These are phyloP conservation scores for Acanthamoeba healyi DNA, from an alignment of 208 protist genomes.

Conservation along the genomic window DNA sequence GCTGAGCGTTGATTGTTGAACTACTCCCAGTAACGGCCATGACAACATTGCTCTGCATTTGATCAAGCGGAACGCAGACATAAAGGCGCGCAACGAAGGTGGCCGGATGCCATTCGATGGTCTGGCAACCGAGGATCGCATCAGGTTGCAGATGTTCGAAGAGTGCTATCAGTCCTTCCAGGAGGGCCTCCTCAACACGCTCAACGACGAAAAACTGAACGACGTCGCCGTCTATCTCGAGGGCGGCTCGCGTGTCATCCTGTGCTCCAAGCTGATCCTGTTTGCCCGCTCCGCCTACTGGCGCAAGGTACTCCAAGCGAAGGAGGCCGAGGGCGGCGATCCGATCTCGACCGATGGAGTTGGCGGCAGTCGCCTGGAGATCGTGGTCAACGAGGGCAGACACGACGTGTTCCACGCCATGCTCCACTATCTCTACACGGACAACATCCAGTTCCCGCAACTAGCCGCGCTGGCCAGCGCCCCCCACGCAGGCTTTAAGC, in stretches of 20 bases:
- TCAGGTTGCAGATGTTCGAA: slow-evolving; percentile 10
- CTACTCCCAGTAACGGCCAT: background rate
- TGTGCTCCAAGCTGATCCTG: background rate
- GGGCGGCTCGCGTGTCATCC: background rate
- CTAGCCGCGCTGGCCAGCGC: background rate
- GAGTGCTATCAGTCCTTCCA: slow-evolving; percentile 50
- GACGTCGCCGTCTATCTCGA: slow-evolving; percentile 40
- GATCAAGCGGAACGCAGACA: slow-evolving; percentile 27
- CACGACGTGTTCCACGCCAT: slow-evolving; percentile 33
- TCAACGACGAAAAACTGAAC: background rate
- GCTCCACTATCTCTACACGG: slow-evolving; percentile 53
- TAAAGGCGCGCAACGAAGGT: background rate
- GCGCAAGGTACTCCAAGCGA: background rate
- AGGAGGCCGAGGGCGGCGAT: background rate
- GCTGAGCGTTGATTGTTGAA: background rate
- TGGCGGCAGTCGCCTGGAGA: background rate
- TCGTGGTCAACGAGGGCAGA: slow-evolving; percentile 35
- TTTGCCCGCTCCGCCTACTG: slow-evolving; percentile 18
- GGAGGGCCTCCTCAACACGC: slow-evolving; percentile 26
- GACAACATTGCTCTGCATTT: slow-evolving; percentile 42
- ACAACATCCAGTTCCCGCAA: slow-evolving; percentile 44
- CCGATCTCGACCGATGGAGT: background rate
- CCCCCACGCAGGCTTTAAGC: background rate
- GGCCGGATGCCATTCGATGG: background rate
- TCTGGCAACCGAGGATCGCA: background rate